Evolutionary conservation across 2,329 filamentous ascomycete genomes (phyloP), one percentile per base, ranked within the genome.

Genomic region (Bretziella fagacearum): DNA sequence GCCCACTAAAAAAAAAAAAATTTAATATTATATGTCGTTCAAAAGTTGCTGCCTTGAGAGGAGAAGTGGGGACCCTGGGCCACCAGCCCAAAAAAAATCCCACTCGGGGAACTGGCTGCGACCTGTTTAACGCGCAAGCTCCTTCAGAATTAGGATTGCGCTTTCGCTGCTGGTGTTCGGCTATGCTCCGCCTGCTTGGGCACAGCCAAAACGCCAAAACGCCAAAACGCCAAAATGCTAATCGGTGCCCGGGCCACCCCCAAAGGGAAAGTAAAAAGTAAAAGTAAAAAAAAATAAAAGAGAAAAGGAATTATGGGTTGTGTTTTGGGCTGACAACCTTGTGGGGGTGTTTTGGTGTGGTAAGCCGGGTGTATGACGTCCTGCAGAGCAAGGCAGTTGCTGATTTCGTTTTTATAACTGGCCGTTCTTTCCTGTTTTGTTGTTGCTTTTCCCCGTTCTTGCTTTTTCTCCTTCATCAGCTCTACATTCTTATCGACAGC

Each of bases 141-240:
- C 18, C n/a, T 22, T 25, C 18, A 22, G 13, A 22, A 4, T 39
- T 22, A 39, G 35, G 35, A 23, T n/a, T 39, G 33, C 13, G 35
- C 35, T 39, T 10, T 39, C 3, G 20, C 5, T 39, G 35, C 17
- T 39, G 35, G 35, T 39, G 3, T 3, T 10, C n/a, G n/a, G n/a
- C n/a, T n/a, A n/a, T 39, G 35, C 35, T 39, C 35, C 35, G 35
- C 35, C 35, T 18, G 35, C 35, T 39, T 39, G 17, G 35, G 35
- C 35, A 39, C 20, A 39, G 35, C 35, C 35, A 39, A 39, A 39
- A 39, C 35, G 15, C 17, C 15, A 39, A n/a, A n/a, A n/a, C n/a
- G n/a, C n/a, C n/a, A n/a, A n/a, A n/a, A n/a, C n/a, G 35, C 35
- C 35, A 39, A 39, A 39, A 39, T 20, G 15, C 17, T 8, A 39